These are phyloP conservation scores for Asclepias syriaca DNA, from an alignment of 257 asterid genomes.

Conservation along the genomic window DNA sequence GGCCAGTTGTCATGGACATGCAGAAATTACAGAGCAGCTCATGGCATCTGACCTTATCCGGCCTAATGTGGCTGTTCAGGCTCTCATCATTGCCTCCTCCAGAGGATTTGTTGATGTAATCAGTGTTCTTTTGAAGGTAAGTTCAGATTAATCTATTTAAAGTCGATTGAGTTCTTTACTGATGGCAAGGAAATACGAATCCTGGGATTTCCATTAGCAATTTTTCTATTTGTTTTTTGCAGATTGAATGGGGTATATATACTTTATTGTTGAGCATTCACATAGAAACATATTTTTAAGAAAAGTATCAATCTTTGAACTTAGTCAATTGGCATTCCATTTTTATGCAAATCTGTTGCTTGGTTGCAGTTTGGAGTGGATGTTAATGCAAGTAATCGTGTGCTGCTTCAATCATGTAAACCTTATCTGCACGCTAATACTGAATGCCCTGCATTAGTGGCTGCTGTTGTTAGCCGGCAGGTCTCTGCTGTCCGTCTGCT, in stretches of 20 bases:
- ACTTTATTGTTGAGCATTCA: neutral
- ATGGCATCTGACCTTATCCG: slow-evolving; percentile 73
- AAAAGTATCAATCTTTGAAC: too few species aligned
- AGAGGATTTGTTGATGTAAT: slow-evolving; percentile 64
- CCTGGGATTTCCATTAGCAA: neutral
- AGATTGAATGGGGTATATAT: neutral
- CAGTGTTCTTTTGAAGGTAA: slow-evolving; percentile 56
- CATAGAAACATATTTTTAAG: neutral
- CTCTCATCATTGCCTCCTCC: slow-evolving; percentile 68
- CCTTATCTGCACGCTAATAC: slow-evolving; percentile 69
- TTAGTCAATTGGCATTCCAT: neutral
- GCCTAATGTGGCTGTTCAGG: slow-evolving; percentile 60
- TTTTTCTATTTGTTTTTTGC: neutral
- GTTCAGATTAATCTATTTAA: neutral
- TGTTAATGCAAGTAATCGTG: slow-evolving; percentile 52
- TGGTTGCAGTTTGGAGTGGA: slow-evolving; percentile 69
- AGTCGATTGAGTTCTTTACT: neutral
- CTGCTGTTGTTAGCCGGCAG: slow-evolving; percentile 74
- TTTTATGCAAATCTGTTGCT: slow-evolving; percentile 20
- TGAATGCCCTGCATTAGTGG: slow-evolving; percentile 70
- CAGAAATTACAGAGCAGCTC: slow-evolving; percentile 47
- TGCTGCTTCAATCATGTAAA: slow-evolving; percentile 63
- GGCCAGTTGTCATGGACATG: slow-evolving; percentile 67
- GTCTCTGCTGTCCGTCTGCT: slow-evolving; percentile 52
- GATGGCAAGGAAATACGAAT: neutral